Percentiles rank a stretch among this genome's conserved stretches.
phyloP scores from a whole-genome alignment of 139 green algal genomes.

The Tetradesmus obliquus region DNA sequence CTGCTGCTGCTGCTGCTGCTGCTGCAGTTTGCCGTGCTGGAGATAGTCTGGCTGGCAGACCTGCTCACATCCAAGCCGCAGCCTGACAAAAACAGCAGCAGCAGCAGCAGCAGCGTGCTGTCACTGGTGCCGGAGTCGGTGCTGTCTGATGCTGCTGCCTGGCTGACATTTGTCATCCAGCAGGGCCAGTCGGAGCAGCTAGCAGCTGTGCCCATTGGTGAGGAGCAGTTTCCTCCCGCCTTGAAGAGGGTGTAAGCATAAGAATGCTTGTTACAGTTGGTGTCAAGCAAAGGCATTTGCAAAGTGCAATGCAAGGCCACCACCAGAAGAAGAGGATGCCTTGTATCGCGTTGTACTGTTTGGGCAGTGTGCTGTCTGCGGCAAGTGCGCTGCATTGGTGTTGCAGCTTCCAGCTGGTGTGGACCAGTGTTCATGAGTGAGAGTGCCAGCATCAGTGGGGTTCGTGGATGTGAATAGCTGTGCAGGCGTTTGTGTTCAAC shows the following conservation, averaged over 20 bases:
- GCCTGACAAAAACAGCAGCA: background rate
- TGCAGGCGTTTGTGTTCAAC: no score
- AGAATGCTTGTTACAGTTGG: background rate
- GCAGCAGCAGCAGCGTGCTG: conserved; percentile 26
- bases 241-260: background rate
- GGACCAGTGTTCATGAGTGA: no score
- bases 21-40: conserved; percentile 16
- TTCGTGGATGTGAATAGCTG: no score
- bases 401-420: no score
- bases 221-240: background rate
- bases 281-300: background rate
- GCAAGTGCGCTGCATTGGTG: no score
- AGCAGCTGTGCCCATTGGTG: conserved; percentile 47
- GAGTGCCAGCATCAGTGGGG: no score
- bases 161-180: conserved; percentile 70
- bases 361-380: no score
- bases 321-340: no score
- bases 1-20: background rate
- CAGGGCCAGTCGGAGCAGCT: conserved; percentile 52
- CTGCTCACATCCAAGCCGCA: conserved; percentile 42
- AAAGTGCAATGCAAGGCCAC: no score
- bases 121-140: conserved; percentile 63
- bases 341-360: no score
- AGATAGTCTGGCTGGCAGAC: conserved; percentile 65
- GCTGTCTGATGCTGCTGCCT: conserved; percentile 63